These are phyloP conservation scores for Dendrobium huoshanense DNA, from an alignment of 106 monocot species.

Conservation along the genomic window DNA sequence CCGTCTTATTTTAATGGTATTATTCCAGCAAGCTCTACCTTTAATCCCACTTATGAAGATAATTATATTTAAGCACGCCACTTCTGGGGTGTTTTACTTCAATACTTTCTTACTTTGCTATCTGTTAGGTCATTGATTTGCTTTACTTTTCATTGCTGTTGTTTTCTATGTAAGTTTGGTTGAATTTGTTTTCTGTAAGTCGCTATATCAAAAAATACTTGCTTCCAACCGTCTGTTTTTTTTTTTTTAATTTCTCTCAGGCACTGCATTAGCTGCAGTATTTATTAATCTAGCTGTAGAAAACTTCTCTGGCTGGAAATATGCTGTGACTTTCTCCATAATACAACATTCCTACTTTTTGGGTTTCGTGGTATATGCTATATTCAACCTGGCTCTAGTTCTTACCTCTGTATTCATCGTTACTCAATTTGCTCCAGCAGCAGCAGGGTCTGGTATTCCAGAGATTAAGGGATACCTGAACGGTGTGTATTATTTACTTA, in stretches of 20 bases:
- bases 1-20: neutral
- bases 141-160: neutral
- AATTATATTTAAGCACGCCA: neutral
- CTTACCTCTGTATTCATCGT: slow-evolving; percentile 85
- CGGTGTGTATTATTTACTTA: slow-evolving; percentile 38
- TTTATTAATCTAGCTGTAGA: slow-evolving; percentile 99
- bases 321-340: slow-evolving; percentile 81
- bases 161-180: neutral
- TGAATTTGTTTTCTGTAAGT: neutral
- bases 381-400: slow-evolving; percentile 84
- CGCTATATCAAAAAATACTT: neutral
- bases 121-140: neutral
- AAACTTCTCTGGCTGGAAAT: slow-evolving; percentile 99
- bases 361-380: slow-evolving; percentile 74
- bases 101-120: neutral
- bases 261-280: slow-evolving; percentile 89
- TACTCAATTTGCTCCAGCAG: slow-evolving; percentile 96
- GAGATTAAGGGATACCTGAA: slow-evolving; percentile 99
- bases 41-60: neutral
- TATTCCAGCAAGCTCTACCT: neutral
- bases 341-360: slow-evolving; percentile 88
- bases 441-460: slow-evolving; percentile 98
- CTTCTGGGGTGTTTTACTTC: neutral
- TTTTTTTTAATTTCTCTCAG: slow-evolving; percentile 26
- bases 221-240: neutral